Base-by-base conservation (phyloP, 2,329 filamentous ascomycete genomes). In the Myotisia sp. region DNA sequence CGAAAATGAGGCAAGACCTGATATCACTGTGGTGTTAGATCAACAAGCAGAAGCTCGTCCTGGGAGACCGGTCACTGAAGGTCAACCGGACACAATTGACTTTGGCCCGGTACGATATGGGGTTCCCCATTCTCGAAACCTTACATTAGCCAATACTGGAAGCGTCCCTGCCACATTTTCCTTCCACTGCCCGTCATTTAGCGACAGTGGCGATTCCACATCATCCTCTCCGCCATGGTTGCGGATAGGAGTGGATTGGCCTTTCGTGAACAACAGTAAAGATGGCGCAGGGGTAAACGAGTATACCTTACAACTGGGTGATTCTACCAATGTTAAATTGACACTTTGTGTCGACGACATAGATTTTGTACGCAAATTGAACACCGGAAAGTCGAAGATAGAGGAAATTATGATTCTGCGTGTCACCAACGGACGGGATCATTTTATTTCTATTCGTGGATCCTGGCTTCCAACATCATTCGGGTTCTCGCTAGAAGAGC, bases 121-220 rank as follows among this genome's bases (percentile, higher is more conserved):
- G 24, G 70, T 78, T 39, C 70, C 66, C 5, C 73, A 79, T 44
- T 67, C 64, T 6, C 70, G 77, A 3, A 71, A 67, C 3, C 54
- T 95, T 27, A 95, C 86, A 0, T 73, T 98, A 36, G 90, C 90
- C 17, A 98, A 98, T 47, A 98, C 90, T 0, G 79, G 90, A 2
- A 70, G 83, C 18, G 83, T 92, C 0, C 58, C 76, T 2, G 86
- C 90, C 0, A 80, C 67, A 0, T 79, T 94, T 48, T 71, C 69
- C 2, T 92, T 98, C 52, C 73, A 86, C 1, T 78, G 84, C 38
- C 76, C 76, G 42, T 77, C 80, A 2, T 57, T 60, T 2, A 62
- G 65, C 2, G 59, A 63, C 2, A 62, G 60, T 4, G 52, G 59
- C 22, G 46, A 53, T 56, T 49, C 46, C 43, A 37, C 31, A 48